Evolutionary conservation across 2,329 filamentous ascomycete genomes (phyloP), one percentile per base, ranked within the genome.

Genomic region (Epichloe glyceriae): DNA sequence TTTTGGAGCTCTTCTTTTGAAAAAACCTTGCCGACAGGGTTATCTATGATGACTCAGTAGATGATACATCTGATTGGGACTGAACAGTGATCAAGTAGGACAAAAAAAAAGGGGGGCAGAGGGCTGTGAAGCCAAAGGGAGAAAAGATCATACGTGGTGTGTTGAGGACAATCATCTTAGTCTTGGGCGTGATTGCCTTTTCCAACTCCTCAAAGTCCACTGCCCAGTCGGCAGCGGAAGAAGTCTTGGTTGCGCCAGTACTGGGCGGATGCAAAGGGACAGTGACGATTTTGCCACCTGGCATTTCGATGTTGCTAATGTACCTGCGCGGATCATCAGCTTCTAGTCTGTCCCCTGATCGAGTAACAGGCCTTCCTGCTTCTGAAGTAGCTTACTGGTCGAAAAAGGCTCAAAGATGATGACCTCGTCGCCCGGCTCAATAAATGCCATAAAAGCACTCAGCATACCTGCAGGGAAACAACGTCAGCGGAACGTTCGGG

Each of bases 231-330:
- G 80, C 81, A 1, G 93, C 89, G 5, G 88, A 89, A 0, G 88
- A 88, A 0, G 87, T 95, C 67, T 83, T 79, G 39, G 75, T 80
- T 4, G 82, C 85, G 47, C 93, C 93, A 44, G 88, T 82, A 56
- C 79, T 76, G 10, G 93, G 93, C 30, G 93, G 91, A 55, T 93
- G 86, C 64, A 98, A 75, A n/a, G 93, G 90, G 22, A 97, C 91
- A 64, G 96, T 97, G 59, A 91, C 85, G 56, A 97, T 88, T 64
- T 85, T 94, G 58, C 93, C 93, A 48, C 93, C 93, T 1, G 93
- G 83, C 90, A 98, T 97, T 68, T 96, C 87, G 56, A 98, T 97
- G 70, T 98, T 98, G 73, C 85, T 89, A 58, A 98, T 95, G 67
- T 97, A 67, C 52, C 64, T 67, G 40, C 17, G 7, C 2, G 38